These are phyloP conservation scores for Solanum phureja DNA, from an alignment of 257 asterid species.

Conservation along the genomic window DNA sequence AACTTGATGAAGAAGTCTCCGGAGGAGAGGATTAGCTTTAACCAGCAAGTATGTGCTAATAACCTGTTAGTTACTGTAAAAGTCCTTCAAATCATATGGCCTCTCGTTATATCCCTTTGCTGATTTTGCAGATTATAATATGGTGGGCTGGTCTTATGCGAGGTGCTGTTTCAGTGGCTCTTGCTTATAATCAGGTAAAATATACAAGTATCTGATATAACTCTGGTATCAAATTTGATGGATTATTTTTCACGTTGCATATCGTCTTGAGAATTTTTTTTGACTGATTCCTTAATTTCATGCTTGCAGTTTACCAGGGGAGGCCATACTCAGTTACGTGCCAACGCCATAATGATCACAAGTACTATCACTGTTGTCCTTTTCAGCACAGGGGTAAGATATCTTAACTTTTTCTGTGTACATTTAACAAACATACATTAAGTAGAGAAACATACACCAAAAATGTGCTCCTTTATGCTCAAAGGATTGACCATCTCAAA, in stretches of 20 bases:
- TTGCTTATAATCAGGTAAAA: constrained; percentile 93
- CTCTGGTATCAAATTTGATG: not conserved
- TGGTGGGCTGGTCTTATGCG: constrained; percentile 99
- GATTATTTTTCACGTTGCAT: not conserved
- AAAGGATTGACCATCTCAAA: not conserved
- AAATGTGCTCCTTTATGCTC: not conserved
- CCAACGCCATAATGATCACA: constrained; percentile 79
- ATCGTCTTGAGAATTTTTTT: not conserved
- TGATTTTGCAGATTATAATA: constrained; percentile 48
- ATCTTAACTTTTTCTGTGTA: not conserved
- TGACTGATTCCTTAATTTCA: not conserved
- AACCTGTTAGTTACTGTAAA: not conserved
- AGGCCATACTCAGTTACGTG: constrained; percentile 67
- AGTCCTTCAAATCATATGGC: not conserved
- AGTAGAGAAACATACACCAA: not conserved
- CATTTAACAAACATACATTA: not conserved
- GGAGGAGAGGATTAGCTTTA: constrained; percentile 52
- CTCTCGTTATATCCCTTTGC: not conserved
- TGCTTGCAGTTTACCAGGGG: constrained; percentile 63
- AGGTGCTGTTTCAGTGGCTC: constrained; percentile 99
- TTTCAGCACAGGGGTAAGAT: constrained; percentile 88
- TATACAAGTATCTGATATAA: not conserved
- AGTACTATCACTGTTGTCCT: constrained; percentile 97
- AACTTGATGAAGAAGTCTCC: constrained; percentile 71
- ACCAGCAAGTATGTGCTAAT: constrained; percentile 60